These are phyloP conservation scores for Galerina marginata DNA, from an alignment of 768 basidiomycete genomes.

Conservation along the genomic window DNA sequence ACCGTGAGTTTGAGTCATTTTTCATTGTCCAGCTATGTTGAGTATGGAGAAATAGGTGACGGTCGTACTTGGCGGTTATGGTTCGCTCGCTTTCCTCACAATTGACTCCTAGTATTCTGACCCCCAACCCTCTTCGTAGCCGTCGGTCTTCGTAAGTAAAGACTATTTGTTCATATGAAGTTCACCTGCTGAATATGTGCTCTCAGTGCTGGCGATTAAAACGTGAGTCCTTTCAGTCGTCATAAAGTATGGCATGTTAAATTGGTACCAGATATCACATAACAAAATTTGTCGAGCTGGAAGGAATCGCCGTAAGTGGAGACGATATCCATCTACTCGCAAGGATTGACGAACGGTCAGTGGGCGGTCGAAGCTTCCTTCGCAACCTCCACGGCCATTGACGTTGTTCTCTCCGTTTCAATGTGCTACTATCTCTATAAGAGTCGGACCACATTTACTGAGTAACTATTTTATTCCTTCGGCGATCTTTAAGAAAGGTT, in stretches of 20 bases:
- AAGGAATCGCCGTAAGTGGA: slow-evolving; percentile 34
- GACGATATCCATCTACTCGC: neutral
- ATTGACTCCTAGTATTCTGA: too few species aligned
- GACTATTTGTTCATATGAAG: neutral
- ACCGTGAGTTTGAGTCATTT: slow-evolving; percentile 14
- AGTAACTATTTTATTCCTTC: slow-evolving; percentile 19
- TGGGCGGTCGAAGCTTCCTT: slow-evolving; percentile 47
- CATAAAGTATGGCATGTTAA: neutral
- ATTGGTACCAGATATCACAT: slow-evolving; percentile 30
- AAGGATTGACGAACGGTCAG: slow-evolving; percentile 21
- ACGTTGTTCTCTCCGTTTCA: slow-evolving; percentile 39
- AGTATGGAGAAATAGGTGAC: too few species aligned
- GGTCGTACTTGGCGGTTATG: slow-evolving; percentile 40
- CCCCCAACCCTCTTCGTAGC: neutral
- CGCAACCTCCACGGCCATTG: slow-evolving; percentile 44
- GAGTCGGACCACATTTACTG: slow-evolving; percentile 24
- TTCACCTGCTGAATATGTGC: neutral
- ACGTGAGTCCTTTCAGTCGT: slow-evolving; percentile 28
- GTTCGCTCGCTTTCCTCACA: slow-evolving; percentile 21
- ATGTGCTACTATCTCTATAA: slow-evolving; percentile 37
- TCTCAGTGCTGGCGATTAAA: slow-evolving; percentile 37
- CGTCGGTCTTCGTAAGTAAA: slow-evolving; percentile 16
- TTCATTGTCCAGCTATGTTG: neutral
- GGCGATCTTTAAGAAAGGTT: neutral
- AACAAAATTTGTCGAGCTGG: slow-evolving; percentile 31